These are phyloP conservation scores for Scenedesmus sp. DNA, from an alignment of 163 green algal species.

Conservation along the genomic window DNA sequence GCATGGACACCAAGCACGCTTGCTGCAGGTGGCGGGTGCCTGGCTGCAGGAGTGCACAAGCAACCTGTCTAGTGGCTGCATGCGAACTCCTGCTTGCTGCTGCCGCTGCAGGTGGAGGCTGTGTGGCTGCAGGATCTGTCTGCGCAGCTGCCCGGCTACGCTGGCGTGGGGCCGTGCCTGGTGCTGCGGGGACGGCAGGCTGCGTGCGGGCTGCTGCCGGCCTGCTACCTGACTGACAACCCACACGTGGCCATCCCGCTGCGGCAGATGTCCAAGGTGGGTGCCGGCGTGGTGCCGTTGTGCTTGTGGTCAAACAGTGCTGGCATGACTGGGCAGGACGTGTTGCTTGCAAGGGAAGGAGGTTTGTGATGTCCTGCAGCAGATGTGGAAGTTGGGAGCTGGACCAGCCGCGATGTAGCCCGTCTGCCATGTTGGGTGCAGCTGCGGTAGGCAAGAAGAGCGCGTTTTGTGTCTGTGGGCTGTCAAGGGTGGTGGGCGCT, in stretches of 20 bases:
- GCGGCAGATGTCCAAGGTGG: not conserved
- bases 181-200: conserved; percentile 12
- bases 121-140: conserved; percentile 45
- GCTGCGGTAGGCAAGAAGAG: too few relatives aligned
- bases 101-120: conserved; percentile 16
- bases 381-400: too few relatives aligned
- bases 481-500: too few relatives aligned
- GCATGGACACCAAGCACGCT: too few relatives aligned
- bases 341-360: too few relatives aligned
- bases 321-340: too few relatives aligned
- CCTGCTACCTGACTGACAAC: conserved; percentile 27
- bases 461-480: too few relatives aligned
- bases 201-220: not conserved
- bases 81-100: too few relatives aligned
- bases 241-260: conserved; percentile 29
- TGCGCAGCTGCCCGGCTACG: conserved; percentile 5
- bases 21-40: not conserved
- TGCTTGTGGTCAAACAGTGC: too few relatives aligned
- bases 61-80: not conserved
- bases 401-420: too few relatives aligned
- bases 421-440: too few relatives aligned
- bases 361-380: too few relatives aligned
- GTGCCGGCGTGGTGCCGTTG: not conserved
- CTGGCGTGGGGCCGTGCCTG: conserved; percentile 36
- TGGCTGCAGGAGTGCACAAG: conserved; percentile 14